Evolutionary conservation across 2,329 filamentous ascomycete species (phyloP), one percentile per base, ranked within the genome.

Genomic region (Colletotrichum sp.): DNA sequence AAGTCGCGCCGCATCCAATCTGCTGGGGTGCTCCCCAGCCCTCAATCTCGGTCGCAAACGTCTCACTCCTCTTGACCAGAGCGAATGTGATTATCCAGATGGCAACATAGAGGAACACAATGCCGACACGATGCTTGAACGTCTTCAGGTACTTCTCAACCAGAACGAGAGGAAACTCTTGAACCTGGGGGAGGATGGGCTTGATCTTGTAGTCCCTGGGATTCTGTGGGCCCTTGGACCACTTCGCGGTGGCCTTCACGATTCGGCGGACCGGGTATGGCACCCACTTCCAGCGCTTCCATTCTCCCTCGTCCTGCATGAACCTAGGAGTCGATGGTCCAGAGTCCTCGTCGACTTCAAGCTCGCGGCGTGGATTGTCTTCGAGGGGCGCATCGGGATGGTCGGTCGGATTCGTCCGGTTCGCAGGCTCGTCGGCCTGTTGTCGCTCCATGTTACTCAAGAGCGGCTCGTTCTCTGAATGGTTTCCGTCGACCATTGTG

Each of bases 81-180:
- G 90, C 88, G 82, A 96, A 96, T 1, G 90, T 89, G 66, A 94
- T 81, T 18, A 95, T 83, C 95, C 94, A 97, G 66, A 90, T 83
- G 34, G 89, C 88, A 65, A 94, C 90, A 77, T 92, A 93, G 43
- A 87, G 84, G 58, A 91, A 83, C 66, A 94, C 85, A 8, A 94
- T 85, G 79, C 86, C 86, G n/a, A 90, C 81, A 55, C 92, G 91
- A 68, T 94, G 91, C 77, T 85, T 89, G 77, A 84, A 85, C 73
- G 89, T 89, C 0, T 93, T 92, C 4, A 94, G 84, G 78, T 91
- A 90, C 70, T 86, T 89, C 77, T 95, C 90, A 73, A 95, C 81
- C 56, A 95, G 83, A 60, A 85, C 84, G 75, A 94, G 85, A 2
- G 94, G 95, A 36, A 90, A 90, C 77, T 91, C 89, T 82, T 97